phyloP scores from a whole-genome alignment of 805 yeast species.

The Metschnikowia lunata region DNA sequence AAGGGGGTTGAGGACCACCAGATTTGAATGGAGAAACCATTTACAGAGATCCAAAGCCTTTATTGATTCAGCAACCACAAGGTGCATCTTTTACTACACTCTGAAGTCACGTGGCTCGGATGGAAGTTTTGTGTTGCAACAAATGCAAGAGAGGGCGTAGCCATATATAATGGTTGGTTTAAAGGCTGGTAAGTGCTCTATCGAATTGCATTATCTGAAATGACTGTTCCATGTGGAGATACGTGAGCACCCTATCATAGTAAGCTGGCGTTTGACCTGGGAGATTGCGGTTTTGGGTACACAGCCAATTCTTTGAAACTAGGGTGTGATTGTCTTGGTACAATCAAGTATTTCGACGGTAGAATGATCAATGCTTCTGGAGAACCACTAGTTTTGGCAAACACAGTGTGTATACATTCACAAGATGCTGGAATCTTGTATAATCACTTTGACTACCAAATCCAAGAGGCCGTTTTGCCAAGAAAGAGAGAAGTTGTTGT shows the following conservation, averaged over 20 bases:
- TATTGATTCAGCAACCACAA: constrained; percentile 68
- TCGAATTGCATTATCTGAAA: constrained; percentile 70
- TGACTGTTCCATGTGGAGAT: constrained; percentile 88
- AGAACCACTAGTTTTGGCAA: constrained; percentile 70
- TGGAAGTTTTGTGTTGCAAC: constrained; percentile 75
- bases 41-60: constrained; percentile 61
- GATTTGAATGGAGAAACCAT: constrained; percentile 53
- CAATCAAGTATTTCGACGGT: constrained; percentile 68
- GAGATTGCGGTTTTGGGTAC: constrained; percentile 80
- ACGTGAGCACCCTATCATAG: constrained; percentile 80
- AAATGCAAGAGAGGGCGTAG: constrained; percentile 64
- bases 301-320: constrained; percentile 62
- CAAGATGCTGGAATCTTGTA: constrained; percentile 72
- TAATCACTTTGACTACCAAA: constrained; percentile 79
- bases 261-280: constrained; percentile 83
- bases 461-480: constrained; percentile 59
- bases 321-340: constrained; percentile 83
- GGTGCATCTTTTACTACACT: constrained; percentile 67
- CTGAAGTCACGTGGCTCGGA: constrained; percentile 72
- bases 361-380: constrained; percentile 48
- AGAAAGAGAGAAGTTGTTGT: constrained; percentile 76
- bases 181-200: constrained; percentile 74
- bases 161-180: constrained; percentile 64
- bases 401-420: constrained; percentile 77
- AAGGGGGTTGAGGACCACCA: constrained; percentile 67